Evolutionary conservation across 75 land plant genomes (phyloP).

Genomic region (Sequoiadendron giganteum): DNA sequence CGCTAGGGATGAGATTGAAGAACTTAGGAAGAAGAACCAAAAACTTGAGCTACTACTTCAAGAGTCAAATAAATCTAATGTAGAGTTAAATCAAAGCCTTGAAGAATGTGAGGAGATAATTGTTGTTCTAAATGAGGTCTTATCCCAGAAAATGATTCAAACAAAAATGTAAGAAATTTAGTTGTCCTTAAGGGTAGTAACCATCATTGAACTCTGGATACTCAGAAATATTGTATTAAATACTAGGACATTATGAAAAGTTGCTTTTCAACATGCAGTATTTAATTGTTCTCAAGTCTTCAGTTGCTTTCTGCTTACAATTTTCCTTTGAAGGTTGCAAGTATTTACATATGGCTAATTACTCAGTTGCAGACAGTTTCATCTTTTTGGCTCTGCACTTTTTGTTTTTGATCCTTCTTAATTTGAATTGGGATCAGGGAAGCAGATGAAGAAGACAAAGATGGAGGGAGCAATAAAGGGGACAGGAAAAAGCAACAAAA

Average conservation of each 20-base stretch:
- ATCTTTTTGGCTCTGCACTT: slow-evolving; percentile 10
- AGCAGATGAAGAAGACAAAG: slow-evolving; percentile 69
- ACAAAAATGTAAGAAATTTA: too few species aligned
- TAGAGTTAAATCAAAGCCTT: too few species aligned
- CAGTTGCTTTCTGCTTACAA: background rate
- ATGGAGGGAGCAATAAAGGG: slow-evolving; percentile 32
- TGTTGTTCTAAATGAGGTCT: too few species aligned
- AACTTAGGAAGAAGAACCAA: too few species aligned
- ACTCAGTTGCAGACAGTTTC: background rate
- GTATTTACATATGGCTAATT: background rate
- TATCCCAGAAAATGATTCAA: background rate
- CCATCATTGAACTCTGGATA: background rate
- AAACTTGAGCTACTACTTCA: too few species aligned
- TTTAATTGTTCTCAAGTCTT: background rate
- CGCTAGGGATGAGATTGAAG: too few species aligned
- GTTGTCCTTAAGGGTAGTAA: background rate
- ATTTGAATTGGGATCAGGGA: slow-evolving; percentile 55
- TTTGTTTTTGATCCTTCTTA: background rate
- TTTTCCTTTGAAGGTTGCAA: background rate
- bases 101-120: too few species aligned
- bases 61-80: too few species aligned
- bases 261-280: too few species aligned
- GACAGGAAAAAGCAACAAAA: slow-evolving; percentile 41
- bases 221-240: background rate
- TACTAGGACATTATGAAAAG: background rate